These are phyloP conservation scores for Kodamaea hsintzibuensis DNA, from an alignment of 805 yeast genomes.

Conservation along the genomic window DNA sequence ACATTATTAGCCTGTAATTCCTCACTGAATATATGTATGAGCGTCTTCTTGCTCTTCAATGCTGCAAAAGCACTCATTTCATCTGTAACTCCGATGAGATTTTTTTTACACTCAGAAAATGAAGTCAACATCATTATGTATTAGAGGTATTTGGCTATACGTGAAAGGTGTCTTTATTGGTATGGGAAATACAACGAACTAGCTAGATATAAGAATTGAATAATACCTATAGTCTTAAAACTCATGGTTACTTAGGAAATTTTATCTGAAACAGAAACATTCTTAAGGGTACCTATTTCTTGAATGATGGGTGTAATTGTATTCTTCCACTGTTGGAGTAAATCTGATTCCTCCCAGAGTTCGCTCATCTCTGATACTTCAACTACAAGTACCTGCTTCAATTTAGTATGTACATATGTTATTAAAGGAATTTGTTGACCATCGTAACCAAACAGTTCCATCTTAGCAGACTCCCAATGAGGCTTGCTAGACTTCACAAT, in stretches of 20 bases:
- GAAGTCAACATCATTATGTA: background rate
- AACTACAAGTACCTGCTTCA: background rate
- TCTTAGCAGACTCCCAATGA: background rate
- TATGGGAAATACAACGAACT: background rate
- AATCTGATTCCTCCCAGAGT: background rate
- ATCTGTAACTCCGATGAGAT: background rate
- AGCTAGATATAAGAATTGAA: background rate
- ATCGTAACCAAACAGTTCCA: background rate
- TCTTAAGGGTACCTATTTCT: background rate
- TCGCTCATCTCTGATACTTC: background rate
- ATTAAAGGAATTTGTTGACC: background rate
- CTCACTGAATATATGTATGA: background rate
- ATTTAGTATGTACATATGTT: background rate
- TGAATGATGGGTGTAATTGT: background rate
- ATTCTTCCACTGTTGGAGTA: background rate
- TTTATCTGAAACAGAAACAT: background rate
- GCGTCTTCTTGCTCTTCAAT: constrained; percentile 1
- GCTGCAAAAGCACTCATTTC: constrained; percentile 12
- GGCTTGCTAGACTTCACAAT: background rate
- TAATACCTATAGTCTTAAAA: background rate
- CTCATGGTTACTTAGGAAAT: background rate
- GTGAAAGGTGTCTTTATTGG: background rate
- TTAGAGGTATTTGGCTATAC: background rate
- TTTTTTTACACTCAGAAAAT: background rate
- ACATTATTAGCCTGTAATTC: background rate